Base-by-base conservation (phyloP, 2,329 filamentous ascomycete genomes). In the Diaporthe longicolla region DNA sequence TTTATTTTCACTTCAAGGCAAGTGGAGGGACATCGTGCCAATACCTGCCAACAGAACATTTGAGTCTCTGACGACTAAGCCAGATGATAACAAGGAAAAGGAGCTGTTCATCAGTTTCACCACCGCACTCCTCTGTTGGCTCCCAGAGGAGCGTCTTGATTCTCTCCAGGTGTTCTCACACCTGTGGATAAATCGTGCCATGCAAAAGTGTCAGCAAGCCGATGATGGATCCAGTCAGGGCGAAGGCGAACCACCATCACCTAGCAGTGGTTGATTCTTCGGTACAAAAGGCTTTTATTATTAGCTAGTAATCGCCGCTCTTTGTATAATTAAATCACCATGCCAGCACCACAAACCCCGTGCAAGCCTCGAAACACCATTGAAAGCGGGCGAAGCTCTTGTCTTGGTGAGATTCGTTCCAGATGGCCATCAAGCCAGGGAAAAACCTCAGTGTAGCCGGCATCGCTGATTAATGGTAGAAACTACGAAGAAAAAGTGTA, bases 81-180 rank as follows among this genome's bases (percentile, higher is more conserved):
- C 40, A 13, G n/a, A 29, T 0, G 17, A 45, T 29, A 5, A 45
- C 8, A 40, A 63, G 59, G 40, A 48, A 8, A 63, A 17, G 40
- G 24, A 63, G 1, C 9, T 63, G 5, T 32, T 63, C 24, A 29
- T 63, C n/a, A 63, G 48, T 10, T 63, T 63, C 24, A 5, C 48
- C 40, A 48, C 59, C 3, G 59, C 11, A 1, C 59, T 63, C 9
- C 6, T 63, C 17, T 63, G 40, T 2, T 63, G 40, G 59, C 3
- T 45, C 5, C 58, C 59, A 6, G 59, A 63, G 19, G 59, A 63
- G 8, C 40, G 59, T 3, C 17, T 63, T 8, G 24, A 48, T 63
- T 63, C 40, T n/a, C 24, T 63, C 4, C 24, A 63, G 59, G 59
- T 63, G 8, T 63, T 63, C 24, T 29, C 37, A 13, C 59, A 63